Percentiles rank a stretch among this genome's conserved stretches.
Conservation (phyloP, 1,284 basidiomycete genomes). For the Tilletia caries region DNA sequence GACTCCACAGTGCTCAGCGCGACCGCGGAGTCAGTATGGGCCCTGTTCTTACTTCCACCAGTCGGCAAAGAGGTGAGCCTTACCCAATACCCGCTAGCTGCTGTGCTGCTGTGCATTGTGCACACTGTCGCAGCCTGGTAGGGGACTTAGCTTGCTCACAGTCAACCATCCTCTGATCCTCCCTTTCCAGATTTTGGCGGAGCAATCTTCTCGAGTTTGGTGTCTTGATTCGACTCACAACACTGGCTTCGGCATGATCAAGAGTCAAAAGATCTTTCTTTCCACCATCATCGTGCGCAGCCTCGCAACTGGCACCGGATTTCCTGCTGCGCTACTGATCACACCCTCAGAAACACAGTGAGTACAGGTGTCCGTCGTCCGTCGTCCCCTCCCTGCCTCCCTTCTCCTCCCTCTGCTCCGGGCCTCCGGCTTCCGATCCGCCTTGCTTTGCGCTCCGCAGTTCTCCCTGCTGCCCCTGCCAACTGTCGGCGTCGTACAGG, state of each 20-base stretch:
- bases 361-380: not conserved
- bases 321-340: not conserved
- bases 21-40: no score
- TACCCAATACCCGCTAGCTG: not conserved
- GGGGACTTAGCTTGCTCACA: not conserved
- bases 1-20: not conserved
- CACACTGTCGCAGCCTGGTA: not conserved
- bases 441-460: no score
- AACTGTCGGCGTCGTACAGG: no score
- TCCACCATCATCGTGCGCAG: not conserved
- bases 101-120: not conserved
- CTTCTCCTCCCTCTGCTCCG: not conserved
- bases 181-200: no score
- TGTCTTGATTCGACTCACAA: no score
- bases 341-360: not conserved
- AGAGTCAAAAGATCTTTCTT: not conserved
- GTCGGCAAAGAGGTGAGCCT: not conserved
- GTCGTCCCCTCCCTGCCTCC: not conserved
- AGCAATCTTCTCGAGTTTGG: no score
- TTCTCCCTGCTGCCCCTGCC: no score
- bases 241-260: not conserved
- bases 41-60: no score
- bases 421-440: not conserved
- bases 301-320: not conserved
- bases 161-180: no score